These are phyloP conservation scores for Hypomyces perniciosus DNA, from an alignment of 2,329 filamentous ascomycete genomes.

Conservation along the genomic window DNA sequence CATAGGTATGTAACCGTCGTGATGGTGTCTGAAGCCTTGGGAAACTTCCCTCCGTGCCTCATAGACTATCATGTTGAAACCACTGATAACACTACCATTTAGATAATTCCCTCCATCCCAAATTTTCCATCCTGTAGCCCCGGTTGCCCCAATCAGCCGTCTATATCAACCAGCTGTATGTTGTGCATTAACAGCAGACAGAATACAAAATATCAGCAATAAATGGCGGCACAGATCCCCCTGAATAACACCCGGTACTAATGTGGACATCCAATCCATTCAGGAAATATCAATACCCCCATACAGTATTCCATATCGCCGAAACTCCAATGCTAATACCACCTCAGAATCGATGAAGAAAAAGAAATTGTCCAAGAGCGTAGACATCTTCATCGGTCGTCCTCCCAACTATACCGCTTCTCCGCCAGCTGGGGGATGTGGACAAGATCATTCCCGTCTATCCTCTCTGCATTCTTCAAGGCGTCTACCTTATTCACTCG, in stretches of 20 bases:
- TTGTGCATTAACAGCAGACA: not conserved
- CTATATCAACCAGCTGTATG: too few relatives aligned
- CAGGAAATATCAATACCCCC: not conserved
- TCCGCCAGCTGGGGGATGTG: conserved; percentile 47
- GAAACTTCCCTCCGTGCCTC: too few relatives aligned
- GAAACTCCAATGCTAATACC: conserved; percentile 17
- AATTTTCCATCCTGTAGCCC: too few relatives aligned
- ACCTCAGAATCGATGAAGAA: not conserved
- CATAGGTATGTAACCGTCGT: not conserved
- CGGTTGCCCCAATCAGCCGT: too few relatives aligned
- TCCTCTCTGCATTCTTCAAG: conserved; percentile 33
- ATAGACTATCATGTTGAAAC: too few relatives aligned
- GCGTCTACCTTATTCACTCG: conserved; percentile 7
- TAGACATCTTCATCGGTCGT: conserved; percentile 21
- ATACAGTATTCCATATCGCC: not conserved
- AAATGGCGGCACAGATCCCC: not conserved
- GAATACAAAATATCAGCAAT: not conserved
- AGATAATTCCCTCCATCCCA: too few relatives aligned
- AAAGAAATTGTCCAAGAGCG: conserved; percentile 8
- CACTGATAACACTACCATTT: too few relatives aligned
- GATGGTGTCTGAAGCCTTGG: too few relatives aligned
- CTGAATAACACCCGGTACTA: too few relatives aligned
- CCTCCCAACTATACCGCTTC: conserved; percentile 48
- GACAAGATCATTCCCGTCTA: conserved; percentile 41
- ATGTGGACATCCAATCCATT: not conserved